These are phyloP conservation scores for Kwoniella dejecticola DNA, from an alignment of 768 basidiomycete genomes.

Conservation along the genomic window DNA sequence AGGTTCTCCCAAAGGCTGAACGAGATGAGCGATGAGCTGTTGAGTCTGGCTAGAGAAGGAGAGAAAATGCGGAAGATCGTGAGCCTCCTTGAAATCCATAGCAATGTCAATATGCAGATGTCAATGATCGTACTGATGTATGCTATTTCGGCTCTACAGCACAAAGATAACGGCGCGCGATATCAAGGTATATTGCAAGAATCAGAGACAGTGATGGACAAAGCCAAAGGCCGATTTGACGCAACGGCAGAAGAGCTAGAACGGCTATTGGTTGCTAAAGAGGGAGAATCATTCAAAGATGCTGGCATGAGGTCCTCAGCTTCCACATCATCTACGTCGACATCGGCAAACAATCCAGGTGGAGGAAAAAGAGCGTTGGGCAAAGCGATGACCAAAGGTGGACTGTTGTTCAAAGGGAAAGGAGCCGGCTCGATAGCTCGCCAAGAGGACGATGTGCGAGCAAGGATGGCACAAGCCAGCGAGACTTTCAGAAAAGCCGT, in stretches of 20 bases:
- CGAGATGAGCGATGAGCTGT: slow-evolving; percentile 96
- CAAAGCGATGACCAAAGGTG: slow-evolving; percentile 89
- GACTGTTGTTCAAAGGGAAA: slow-evolving; percentile 83
- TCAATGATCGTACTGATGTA: background rate
- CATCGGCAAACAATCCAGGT: slow-evolving; percentile 56
- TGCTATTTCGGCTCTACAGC: slow-evolving; percentile 59
- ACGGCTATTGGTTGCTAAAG: slow-evolving; percentile 86
- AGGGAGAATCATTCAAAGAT: slow-evolving; percentile 88
- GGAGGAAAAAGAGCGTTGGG: slow-evolving; percentile 80
- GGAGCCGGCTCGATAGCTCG: slow-evolving; percentile 89
- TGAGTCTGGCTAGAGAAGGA: slow-evolving; percentile 80
- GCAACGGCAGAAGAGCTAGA: slow-evolving; percentile 90
- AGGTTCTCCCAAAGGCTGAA: slow-evolving; percentile 81
- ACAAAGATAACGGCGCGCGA: slow-evolving; percentile 84
- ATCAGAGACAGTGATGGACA: slow-evolving; percentile 81
- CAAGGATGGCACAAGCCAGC: slow-evolving; percentile 78
- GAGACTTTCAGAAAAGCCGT: slow-evolving; percentile 90
- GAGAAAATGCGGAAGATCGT: slow-evolving; percentile 92
- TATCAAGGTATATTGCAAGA: slow-evolving; percentile 88
- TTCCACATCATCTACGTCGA: slow-evolving; percentile 32
- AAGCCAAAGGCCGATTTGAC: slow-evolving; percentile 83
- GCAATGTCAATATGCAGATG: no score
- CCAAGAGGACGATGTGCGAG: slow-evolving; percentile 91
- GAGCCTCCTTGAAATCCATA: slow-evolving; percentile 13
- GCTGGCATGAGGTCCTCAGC: slow-evolving; percentile 57